Conservation (phyloP, 306 rosid species). For the Prunus davidiana region DNA sequence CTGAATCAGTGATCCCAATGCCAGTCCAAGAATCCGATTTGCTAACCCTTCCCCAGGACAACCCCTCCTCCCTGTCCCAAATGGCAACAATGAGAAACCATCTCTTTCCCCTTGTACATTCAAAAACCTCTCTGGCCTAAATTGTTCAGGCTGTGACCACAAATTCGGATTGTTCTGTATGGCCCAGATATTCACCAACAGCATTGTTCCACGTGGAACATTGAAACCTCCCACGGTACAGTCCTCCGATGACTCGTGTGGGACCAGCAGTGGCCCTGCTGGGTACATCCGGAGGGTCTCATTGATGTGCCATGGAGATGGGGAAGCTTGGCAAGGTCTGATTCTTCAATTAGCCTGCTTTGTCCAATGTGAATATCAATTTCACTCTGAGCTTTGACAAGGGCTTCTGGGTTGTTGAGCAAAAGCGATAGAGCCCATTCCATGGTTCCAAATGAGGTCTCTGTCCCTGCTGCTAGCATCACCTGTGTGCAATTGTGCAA, state of each 20-base stretch:
- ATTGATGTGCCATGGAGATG: slow-evolving; percentile 19
- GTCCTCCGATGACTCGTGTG: slow-evolving; percentile 34
- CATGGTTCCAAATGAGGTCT: slow-evolving; percentile 26
- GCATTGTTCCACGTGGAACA: slow-evolving; percentile 40
- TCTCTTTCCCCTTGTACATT: not conserved
- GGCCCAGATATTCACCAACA: slow-evolving; percentile 40
- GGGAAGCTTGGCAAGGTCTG: slow-evolving; percentile 30
- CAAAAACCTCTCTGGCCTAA: slow-evolving; percentile 34
- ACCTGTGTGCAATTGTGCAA: slow-evolving; percentile 8
- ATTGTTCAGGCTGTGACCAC: slow-evolving; percentile 30
- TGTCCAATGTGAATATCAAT: slow-evolving; percentile 21
- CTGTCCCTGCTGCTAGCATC: slow-evolving; percentile 33
- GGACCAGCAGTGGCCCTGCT: slow-evolving; percentile 24
- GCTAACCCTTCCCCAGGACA: slow-evolving; percentile 38
- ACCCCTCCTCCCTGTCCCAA: slow-evolving; percentile 37
- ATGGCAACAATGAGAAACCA: slow-evolving; percentile 28
- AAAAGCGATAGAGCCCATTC: slow-evolving; percentile 43
- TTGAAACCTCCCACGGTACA: slow-evolving; percentile 28
- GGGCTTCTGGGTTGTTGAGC: slow-evolving; percentile 31
- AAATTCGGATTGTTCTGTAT: slow-evolving; percentile 34
- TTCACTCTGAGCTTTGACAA: slow-evolving; percentile 10
- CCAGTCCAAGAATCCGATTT: slow-evolving; percentile 12
- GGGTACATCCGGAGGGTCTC: slow-evolving; percentile 43
- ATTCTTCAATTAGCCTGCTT: slow-evolving; percentile 24
- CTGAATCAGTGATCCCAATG: slow-evolving; percentile 21